Conservation (phyloP, 139 green algal species). For the Tetradesmus lagerheimii region DNA sequence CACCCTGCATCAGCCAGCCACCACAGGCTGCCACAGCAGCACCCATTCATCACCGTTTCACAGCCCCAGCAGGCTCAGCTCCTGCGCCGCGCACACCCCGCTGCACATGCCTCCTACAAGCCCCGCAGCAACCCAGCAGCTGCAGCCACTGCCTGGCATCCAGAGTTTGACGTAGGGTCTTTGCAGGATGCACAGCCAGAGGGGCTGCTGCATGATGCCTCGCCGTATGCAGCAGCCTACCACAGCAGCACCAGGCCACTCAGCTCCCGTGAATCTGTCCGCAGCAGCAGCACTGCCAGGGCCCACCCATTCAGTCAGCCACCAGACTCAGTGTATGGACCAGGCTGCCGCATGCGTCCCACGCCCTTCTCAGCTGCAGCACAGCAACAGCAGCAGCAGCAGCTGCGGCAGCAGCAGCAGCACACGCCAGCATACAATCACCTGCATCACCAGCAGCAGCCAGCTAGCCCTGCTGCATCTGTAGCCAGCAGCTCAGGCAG, state of each 20-base stretch:
- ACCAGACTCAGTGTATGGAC: background rate
- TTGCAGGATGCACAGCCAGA: background rate
- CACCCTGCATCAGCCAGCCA: background rate
- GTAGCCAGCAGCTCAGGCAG: background rate
- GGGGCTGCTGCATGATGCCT: background rate
- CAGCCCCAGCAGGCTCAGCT: background rate
- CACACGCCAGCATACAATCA: background rate
- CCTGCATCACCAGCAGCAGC: background rate
- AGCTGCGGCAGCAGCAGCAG: background rate
- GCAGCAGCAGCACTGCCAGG: slow-evolving; percentile 2
- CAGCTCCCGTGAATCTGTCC: background rate
- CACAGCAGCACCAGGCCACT: background rate
- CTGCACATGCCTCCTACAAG: background rate
- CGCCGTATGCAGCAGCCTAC: background rate
- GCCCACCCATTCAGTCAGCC: background rate
- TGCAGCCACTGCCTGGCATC: background rate
- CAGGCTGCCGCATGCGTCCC: background rate
- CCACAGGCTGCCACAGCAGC: background rate
- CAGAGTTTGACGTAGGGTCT: background rate
- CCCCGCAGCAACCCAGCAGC: too few relatives aligned
- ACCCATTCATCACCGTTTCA: background rate
- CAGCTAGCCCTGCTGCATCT: background rate
- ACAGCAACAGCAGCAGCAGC: background rate
- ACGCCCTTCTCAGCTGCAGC: background rate
- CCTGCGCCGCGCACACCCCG: background rate